Base-by-base conservation (phyloP, 257 asterid genomes). In the Nicotiana noctiflora region DNA sequence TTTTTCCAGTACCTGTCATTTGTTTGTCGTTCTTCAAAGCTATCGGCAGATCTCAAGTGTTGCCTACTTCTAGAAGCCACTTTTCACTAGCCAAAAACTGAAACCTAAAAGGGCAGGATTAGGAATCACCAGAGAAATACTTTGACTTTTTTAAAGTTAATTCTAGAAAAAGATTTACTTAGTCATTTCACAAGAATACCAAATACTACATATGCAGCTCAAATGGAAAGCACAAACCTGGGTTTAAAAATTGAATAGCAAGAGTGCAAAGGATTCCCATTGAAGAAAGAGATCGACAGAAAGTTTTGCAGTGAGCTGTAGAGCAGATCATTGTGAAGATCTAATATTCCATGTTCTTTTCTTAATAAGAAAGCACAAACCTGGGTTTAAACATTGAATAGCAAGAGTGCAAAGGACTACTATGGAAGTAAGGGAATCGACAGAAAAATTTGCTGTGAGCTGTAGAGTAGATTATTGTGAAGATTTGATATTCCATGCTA, bases 71-170 rank as follows among this genome's bases (percentile, higher is more conserved):
- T 68, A 68, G 12, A 62, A 37, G 65, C 34, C 77, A 70, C 14
- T 56, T 44, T 13, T 70, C 14, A 21, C 77, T 56, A 19, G 44
- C 59, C 57, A 66, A 23, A 44, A 44, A 56, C 13, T 40, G 12
- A 6, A 70, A 70, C 34, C 59, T 21, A 12, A 0, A 13, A 21
- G 37, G 12, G 34, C 57, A 19, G 57, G 59, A 19, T 70, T 70
- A 12, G 59, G 59, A 44, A 44, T 70, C 77, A 44, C 34, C 77
- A 70, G 51, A 68, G n/a, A 68, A 68, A 68, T 68, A 68, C 56
- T 44, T 70, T 19, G 21, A 18, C 23, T n/a, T 23, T 72, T 72
- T 49, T 72, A 34, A 25, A 44, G 77, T 70, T 44, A 56, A 31
- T 23, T 72, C 61, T 59, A 23, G 15, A 12, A 72, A 72, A 23